Conservation (phyloP, 2,329 filamentous ascomycete genomes). For the Sporothrix humicola region DNA sequence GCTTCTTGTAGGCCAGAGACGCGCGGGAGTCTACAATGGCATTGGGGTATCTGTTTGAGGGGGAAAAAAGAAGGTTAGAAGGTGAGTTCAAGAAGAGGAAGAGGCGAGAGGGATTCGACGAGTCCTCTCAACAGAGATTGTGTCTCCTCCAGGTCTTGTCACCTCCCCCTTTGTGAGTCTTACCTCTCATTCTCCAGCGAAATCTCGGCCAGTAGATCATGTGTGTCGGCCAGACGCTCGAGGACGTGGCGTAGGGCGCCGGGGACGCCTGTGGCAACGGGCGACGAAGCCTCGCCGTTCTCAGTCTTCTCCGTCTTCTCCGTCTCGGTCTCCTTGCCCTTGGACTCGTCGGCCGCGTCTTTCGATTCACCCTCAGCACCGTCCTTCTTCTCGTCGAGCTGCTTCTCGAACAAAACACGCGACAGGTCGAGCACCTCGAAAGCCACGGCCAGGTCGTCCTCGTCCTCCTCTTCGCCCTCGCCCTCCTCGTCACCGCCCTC, state of each 20-base stretch:
- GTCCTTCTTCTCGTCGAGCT: slow-evolving; percentile 52
- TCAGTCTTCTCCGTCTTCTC: slow-evolving; percentile 46
- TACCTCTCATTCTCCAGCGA: slow-evolving; percentile 92
- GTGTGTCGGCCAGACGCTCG: slow-evolving; percentile 88
- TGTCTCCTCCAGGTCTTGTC: not conserved
- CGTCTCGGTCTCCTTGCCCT: slow-evolving; percentile 31
- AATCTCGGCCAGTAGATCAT: slow-evolving; percentile 93
- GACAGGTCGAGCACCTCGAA: slow-evolving; percentile 86
- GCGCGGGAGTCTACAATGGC: slow-evolving; percentile 84
- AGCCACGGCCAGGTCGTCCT: slow-evolving; percentile 77
- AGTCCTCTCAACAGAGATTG: not conserved
- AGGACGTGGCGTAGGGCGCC: slow-evolving; percentile 66
- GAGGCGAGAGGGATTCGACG: not conserved
- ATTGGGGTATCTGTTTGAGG: slow-evolving; percentile 67
- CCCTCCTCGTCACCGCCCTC: slow-evolving; percentile 45
- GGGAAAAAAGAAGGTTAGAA: slow-evolving; percentile 5
- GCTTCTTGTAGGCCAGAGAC: slow-evolving; percentile 77
- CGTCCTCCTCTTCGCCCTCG: slow-evolving; percentile 66
- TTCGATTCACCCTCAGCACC: slow-evolving; percentile 39
- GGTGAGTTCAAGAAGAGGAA: slow-evolving; percentile 18
- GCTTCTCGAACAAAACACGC: slow-evolving; percentile 67
- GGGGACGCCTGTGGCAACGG: slow-evolving; percentile 47
- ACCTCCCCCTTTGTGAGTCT: slow-evolving; percentile 34
- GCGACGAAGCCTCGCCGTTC: slow-evolving; percentile 37
- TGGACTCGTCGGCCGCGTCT: slow-evolving; percentile 11